These are phyloP conservation scores for Thermothielavioides terrestris DNA, from an alignment of 495 filamentous ascomycete genomes.

Conservation along the genomic window DNA sequence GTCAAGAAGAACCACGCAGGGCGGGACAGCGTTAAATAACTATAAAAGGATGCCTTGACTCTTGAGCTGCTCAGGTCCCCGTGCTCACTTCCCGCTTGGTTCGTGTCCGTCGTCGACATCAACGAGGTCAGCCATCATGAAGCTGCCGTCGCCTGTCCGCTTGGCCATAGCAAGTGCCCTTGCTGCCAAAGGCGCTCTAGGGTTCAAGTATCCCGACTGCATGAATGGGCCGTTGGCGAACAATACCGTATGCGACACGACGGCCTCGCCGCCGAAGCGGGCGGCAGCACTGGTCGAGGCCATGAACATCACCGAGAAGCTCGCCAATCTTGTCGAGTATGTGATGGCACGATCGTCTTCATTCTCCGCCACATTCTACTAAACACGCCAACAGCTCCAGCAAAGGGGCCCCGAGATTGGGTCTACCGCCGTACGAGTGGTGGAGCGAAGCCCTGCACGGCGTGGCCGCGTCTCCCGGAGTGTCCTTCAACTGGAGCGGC, in stretches of 20 bases:
- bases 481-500: slow-evolving; percentile 3
- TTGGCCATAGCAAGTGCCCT: neutral
- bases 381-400: neutral
- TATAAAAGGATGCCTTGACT: too few relatives aligned
- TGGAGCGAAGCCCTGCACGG: slow-evolving; percentile 49
- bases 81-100: too few relatives aligned
- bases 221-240: slow-evolving; percentile 22
- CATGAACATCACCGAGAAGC: slow-evolving; percentile 36
- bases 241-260: slow-evolving; percentile 25
- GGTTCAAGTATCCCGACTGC: slow-evolving; percentile 26
- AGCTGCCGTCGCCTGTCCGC: neutral
- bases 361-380: slow-evolving; percentile 29
- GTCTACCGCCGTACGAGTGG: slow-evolving; percentile 34
- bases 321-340: slow-evolving; percentile 30
- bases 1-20: too few relatives aligned
- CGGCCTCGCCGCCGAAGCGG: slow-evolving; percentile 10
- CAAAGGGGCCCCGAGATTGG: neutral
- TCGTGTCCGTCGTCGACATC: too few relatives aligned
- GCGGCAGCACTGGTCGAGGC: slow-evolving; percentile 34
- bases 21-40: too few relatives aligned
- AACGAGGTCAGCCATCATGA: neutral
- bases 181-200: neutral
- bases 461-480: slow-evolving; percentile 30
- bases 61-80: too few relatives aligned
- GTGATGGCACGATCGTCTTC: too few relatives aligned